Conservation (phyloP, 371 early-diverging fungal genomes). For the Mycotypha africana region DNA sequence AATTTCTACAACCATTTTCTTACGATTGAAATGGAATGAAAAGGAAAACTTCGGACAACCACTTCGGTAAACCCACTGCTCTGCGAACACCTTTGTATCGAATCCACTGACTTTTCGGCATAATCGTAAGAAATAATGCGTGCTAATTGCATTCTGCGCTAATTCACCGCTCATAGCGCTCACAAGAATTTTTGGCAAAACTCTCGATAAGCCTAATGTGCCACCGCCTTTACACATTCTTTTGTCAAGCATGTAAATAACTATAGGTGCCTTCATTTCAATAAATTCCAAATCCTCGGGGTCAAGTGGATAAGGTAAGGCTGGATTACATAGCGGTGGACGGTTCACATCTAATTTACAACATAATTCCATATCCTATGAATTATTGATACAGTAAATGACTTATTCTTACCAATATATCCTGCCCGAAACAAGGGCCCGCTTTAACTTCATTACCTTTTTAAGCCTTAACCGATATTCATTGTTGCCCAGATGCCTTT, state of each 20-base stretch:
- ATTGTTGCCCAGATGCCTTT: slow-evolving; percentile 79
- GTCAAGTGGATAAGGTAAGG: slow-evolving; percentile 55
- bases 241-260: slow-evolving; percentile 91
- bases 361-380: slow-evolving; percentile 80
- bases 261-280: slow-evolving; percentile 78
- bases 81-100: slow-evolving; percentile 78
- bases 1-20: slow-evolving; percentile 92
- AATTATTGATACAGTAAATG: neutral
- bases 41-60: slow-evolving; percentile 87
- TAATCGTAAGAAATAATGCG: slow-evolving; percentile 72
- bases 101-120: slow-evolving; percentile 79
- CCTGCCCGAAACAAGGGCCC: neutral
- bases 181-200: slow-evolving; percentile 74
- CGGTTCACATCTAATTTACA: slow-evolving; percentile 79
- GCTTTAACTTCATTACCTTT: slow-evolving; percentile 37
- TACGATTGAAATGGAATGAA: slow-evolving; percentile 80
- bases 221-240: slow-evolving; percentile 83
- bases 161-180: slow-evolving; percentile 83
- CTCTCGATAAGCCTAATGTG: slow-evolving; percentile 70
- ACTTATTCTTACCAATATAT: too few species aligned
- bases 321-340: slow-evolving; percentile 73
- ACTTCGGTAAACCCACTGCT: slow-evolving; percentile 89
- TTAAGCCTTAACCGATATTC: slow-evolving; percentile 82
- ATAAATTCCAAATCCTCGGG: slow-evolving; percentile 78
- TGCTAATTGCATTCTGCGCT: slow-evolving; percentile 68